Base-by-base conservation (phyloP, 1,284 basidiomycete species). In the Baeospora myosura region DNA sequence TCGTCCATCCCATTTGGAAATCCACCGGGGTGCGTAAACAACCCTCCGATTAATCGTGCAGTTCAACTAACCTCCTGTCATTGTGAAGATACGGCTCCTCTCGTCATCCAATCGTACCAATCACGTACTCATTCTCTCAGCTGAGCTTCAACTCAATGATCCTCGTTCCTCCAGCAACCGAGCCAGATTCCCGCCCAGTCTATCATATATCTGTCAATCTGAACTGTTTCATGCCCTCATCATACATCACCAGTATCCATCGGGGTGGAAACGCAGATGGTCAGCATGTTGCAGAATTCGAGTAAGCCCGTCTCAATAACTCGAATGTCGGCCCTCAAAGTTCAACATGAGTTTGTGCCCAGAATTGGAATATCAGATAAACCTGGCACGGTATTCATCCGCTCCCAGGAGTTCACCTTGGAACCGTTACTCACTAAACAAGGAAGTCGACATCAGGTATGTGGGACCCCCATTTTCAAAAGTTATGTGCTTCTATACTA, bases 181-280 rank as follows among this genome's bases (percentile, higher is more conserved):
- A 52, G 8, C 49, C 52, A 10, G 57, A 61, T 32, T 47, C 52
- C n/a, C 44, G 54, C 16, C 60, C 62, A 3, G 43, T 53, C 11
- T 69, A 69, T 38, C 57, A 64, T 45, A 60, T 69, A 11, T 54
- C 62, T 1, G 60, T 66, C 6, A 47, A 49, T 33, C 50, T 63
- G 48, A 66, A 69, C 46, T 64, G 59, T 42, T 64, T 69, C 49
- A 61, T 62, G 25, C 66, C 66, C 0, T 54, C 59, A 5, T 63
- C 61, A 2, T 60, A 55, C 39, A 63, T 66, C 29, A 69, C 68
- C 4, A 57, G 59, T 6, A 40, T 71, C 12, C 52, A 53, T n/a
- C 56, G 59, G 22, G 60, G 60, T 5, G 58, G 48, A 5, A 55
- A 52, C 2, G 56, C 57, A 18, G 39, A 51, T 23, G 64, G 63